Evolutionary conservation across 1,139 yeast species (phyloP), one percentile per base, ranked within the genome.

Genomic region (Zygosaccharomyces sapae): DNA sequence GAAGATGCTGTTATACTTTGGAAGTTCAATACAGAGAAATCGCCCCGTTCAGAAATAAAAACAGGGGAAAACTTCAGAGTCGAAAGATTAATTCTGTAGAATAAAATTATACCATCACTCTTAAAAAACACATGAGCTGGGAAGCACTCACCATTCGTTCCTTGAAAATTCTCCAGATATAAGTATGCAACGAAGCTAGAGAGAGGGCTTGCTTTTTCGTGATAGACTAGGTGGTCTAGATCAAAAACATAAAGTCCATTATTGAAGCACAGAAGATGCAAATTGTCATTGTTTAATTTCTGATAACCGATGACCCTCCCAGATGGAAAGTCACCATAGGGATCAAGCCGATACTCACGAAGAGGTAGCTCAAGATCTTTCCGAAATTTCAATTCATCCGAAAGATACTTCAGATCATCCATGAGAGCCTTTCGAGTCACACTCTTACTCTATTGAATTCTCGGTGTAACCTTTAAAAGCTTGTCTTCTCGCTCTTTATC

Each of bases 221-320:
- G n/a, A 27, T 27, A 27, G 5, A 36, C 22, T 9, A 39, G 9
- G 39, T 33, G 13, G 16, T 16, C 33, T 12, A 13, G 30, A 3
- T 37, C 19, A 9, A 35, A 40, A 12, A 45, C 12, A 30, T 45
- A 37, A 5, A 43, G 29, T 12, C 33, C 48, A 2, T 38, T 33
- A 33, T 33, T 40, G 22, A 41, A 38, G 45, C 51, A 48, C 27
- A 48, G 18, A 18, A 43, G 38, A 16, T 40, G 39, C 5, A 24
- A 25, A 5, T 31, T 9, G 5, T 33, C 31, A 20, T 31, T 33
- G 19, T 20, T 19, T 30, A 48, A 27, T 27, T 13, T 16, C 5
- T 43, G 36, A 35, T 38, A 38, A 18, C 47, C 48, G 9, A 45
- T 20, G 19, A 48, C 20, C 27, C 8, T 33, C 1, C 19, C 12